Evolutionary conservation across 805 yeast species (phyloP).

Genomic region (Monosporozyma aerobia): DNA sequence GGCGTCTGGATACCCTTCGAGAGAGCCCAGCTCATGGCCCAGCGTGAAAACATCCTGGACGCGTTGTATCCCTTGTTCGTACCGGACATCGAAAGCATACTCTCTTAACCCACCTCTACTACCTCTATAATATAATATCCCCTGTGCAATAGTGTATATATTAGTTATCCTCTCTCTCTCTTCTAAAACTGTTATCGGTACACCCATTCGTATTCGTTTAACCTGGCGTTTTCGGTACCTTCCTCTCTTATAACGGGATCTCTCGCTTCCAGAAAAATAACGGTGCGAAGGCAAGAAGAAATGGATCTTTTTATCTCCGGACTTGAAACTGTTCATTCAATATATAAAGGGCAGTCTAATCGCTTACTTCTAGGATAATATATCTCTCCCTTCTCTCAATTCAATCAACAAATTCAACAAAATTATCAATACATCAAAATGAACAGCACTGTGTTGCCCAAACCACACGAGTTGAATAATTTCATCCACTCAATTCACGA

Average conservation of each 20-base stretch:
- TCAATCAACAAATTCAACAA: too few species aligned
- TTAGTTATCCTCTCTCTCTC: too few species aligned
- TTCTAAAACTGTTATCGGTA: too few species aligned
- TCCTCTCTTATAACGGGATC: background rate
- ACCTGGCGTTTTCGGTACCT: background rate
- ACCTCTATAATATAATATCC: too few species aligned
- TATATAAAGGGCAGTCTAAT: background rate
- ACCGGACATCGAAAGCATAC: slow-evolving; percentile 51
- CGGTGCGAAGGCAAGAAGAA: background rate
- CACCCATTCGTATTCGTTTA: background rate
- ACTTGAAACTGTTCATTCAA: background rate
- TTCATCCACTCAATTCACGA: slow-evolving; percentile 10
- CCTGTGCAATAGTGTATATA: too few species aligned
- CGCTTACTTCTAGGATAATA: too few species aligned
- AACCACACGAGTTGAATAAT: background rate
- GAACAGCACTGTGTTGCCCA: background rate
- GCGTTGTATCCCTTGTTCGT: slow-evolving; percentile 61
- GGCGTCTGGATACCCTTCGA: slow-evolving; percentile 90
- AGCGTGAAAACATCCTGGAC: slow-evolving; percentile 65
- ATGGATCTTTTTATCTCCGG: background rate
- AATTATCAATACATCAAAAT: background rate
- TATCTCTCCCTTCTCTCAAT: too few species aligned
- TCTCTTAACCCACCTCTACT: slow-evolving; percentile 9
- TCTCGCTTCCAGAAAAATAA: too few species aligned
- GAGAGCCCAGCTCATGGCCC: slow-evolving; percentile 73